Percentiles rank a stretch among this genome's conserved stretches.
These are phyloP conservation scores for Patellaria atrata DNA, from an alignment of 495 filamentous ascomycete genomes.

Conservation along the genomic window DNA sequence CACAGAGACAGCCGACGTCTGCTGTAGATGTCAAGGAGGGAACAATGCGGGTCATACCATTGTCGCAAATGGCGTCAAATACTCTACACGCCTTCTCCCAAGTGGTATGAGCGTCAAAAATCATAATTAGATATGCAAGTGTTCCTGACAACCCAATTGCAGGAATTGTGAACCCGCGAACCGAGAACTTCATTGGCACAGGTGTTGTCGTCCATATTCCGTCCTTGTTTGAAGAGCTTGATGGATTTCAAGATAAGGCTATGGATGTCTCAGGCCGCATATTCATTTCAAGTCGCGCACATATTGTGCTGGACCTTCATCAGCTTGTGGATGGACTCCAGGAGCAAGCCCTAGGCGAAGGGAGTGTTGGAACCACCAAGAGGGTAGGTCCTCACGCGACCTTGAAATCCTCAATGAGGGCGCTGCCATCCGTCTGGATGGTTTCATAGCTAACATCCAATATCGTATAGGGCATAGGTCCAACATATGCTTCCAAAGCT, in stretches of 20 bases:
- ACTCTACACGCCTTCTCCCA: conserved; percentile 45
- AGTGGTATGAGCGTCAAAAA: conserved; percentile 28
- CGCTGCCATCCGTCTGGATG: too few species aligned
- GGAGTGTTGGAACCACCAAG: conserved; percentile 42
- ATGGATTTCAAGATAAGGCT: conserved; percentile 48
- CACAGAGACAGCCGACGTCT: conserved; percentile 14
- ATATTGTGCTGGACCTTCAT: conserved; percentile 76
- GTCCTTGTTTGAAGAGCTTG: conserved; percentile 77
- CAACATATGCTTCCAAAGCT: conserved; percentile 72
- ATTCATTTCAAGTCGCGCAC: conserved; percentile 66
- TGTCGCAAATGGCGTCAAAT: conserved; percentile 35
- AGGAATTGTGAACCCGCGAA: conserved; percentile 63
- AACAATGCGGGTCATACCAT: conserved; percentile 51
- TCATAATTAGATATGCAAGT: conserved; percentile 13
- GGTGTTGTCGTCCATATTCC: conserved; percentile 77
- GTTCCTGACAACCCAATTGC: conserved; percentile 41
- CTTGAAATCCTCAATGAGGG: too few species aligned
- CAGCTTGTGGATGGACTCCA: conserved; percentile 68
- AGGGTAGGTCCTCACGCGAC: too few species aligned
- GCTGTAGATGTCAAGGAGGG: conserved; percentile 19
- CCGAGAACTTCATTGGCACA: conserved; percentile 72
- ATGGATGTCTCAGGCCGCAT: conserved; percentile 43
- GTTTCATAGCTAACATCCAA: too few species aligned
- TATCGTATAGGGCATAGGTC: conserved; percentile 37
- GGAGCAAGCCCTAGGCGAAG: conserved; percentile 53